A percentile compares a stretch with the other conserved stretches of the same genome.
Conservation (phyloP, 1,139 yeast genomes). For the Geotrichum carabidarum region DNA sequence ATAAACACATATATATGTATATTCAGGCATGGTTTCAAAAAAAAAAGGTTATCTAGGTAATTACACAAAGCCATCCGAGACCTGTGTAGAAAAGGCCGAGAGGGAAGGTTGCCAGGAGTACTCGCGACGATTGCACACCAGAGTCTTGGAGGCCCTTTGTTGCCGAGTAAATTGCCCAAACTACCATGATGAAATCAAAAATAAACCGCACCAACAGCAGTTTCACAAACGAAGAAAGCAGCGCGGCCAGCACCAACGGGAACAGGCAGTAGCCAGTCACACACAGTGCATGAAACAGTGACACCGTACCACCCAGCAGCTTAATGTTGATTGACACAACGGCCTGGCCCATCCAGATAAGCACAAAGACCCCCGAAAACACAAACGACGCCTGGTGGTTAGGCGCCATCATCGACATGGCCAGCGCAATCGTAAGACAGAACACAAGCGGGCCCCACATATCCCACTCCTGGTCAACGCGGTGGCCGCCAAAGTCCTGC, state of each 20-base stretch:
- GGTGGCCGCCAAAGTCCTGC: slow-evolving; percentile 19
- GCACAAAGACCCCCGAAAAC: slow-evolving; percentile 61
- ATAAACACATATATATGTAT: not conserved
- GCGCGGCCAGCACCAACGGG: slow-evolving; percentile 65
- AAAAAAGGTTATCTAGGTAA: slow-evolving; percentile 38
- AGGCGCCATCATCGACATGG: slow-evolving; percentile 42
- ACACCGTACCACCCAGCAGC: slow-evolving; percentile 65
- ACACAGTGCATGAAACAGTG: slow-evolving; percentile 73
- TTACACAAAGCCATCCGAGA: slow-evolving; percentile 73
- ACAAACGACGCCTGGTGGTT: slow-evolving; percentile 42
- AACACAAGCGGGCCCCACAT: slow-evolving; percentile 81
- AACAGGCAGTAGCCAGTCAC: slow-evolving; percentile 79
- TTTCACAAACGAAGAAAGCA: slow-evolving; percentile 53
- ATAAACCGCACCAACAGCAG: slow-evolving; percentile 54
- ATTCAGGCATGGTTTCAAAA: not conserved
- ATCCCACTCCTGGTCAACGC: slow-evolving; percentile 20
- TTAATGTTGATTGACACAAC: slow-evolving; percentile 63
- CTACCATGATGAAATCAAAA: slow-evolving; percentile 49
- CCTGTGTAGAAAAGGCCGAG: slow-evolving; percentile 69
- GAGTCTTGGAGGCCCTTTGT: slow-evolving; percentile 60
- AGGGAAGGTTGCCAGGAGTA: slow-evolving; percentile 71
- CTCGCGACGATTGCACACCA: slow-evolving; percentile 65
- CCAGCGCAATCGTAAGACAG: slow-evolving; percentile 58
- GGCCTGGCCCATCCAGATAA: slow-evolving; percentile 53
- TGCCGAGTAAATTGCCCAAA: slow-evolving; percentile 73